phyloP scores from a whole-genome alignment of 495 filamentous ascomycete species.

The Rhizodiscina lignyota region DNA sequence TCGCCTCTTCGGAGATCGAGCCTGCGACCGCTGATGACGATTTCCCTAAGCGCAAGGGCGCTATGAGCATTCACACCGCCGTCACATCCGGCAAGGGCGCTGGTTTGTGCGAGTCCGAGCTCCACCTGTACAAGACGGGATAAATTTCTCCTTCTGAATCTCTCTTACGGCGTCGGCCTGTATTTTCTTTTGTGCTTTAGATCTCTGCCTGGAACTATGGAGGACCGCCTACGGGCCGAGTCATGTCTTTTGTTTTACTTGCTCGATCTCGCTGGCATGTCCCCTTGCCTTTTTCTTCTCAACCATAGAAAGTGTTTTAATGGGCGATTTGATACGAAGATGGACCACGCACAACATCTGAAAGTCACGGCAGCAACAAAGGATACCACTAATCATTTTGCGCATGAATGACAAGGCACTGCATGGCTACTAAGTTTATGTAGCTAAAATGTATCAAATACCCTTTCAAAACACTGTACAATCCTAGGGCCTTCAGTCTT shows the following conservation, averaged over 20 bases:
- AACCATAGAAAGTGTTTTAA: too few species aligned
- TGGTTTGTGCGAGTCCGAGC: neutral
- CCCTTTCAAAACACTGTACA: too few species aligned
- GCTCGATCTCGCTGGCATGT: neutral
- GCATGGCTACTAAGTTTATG: too few species aligned
- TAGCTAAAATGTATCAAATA: too few species aligned
- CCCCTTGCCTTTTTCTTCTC: neutral
- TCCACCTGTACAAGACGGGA: neutral
- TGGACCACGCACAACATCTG: too few species aligned
- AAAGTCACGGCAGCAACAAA: too few species aligned
- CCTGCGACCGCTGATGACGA: conserved; percentile 4
- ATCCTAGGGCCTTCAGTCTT: too few species aligned
- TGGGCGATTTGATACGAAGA: too few species aligned
- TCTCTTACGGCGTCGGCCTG: neutral
- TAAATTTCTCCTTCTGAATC: too few species aligned
- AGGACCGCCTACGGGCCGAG: neutral
- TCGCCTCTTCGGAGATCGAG: conserved; percentile 2
- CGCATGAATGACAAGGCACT: too few species aligned
- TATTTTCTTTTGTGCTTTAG: neutral
- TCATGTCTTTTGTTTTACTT: neutral
- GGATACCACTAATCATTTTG: too few species aligned
- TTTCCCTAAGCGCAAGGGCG: conserved; percentile 12
- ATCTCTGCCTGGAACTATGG: too few species aligned
- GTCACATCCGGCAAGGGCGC: conserved; percentile 2
- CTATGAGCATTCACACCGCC: conserved; percentile 1